phyloP scores from a whole-genome alignment of 2,329 filamentous ascomycete species.

The Verticillium albo-atrum region DNA sequence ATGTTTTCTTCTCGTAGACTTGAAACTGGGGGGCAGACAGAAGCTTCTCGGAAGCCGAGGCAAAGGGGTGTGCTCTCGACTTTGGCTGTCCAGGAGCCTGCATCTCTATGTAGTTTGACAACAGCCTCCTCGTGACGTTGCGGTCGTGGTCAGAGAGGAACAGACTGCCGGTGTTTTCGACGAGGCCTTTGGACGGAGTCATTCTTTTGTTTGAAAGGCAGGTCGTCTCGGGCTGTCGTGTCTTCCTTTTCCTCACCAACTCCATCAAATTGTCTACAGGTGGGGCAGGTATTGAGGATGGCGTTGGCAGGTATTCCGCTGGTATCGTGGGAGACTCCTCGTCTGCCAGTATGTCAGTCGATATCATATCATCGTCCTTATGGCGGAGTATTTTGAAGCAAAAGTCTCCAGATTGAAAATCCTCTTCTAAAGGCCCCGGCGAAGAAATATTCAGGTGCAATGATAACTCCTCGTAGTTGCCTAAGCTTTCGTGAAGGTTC shows the following conservation, averaged over 20 bases:
- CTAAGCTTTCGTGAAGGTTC: neutral
- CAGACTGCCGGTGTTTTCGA: neutral
- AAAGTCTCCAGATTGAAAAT: neutral
- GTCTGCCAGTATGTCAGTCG: neutral
- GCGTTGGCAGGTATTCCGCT: neutral
- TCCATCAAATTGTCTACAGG: neutral
- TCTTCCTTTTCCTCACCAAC: slow-evolving; percentile 4
- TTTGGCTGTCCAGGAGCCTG: slow-evolving; percentile 18
- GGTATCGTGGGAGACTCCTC: neutral
- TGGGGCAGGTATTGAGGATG: neutral
- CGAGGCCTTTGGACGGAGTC: neutral
- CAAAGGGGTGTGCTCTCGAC: neutral
- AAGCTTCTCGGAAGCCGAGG: too few relatives aligned
- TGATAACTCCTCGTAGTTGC: neutral
- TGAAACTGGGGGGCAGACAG: neutral
- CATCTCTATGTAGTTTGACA: slow-evolving; percentile 26
- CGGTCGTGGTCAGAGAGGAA: slow-evolving; percentile 3
- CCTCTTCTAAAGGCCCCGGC: neutral
- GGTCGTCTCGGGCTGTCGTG: neutral
- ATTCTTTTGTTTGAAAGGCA: neutral
- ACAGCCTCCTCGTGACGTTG: slow-evolving; percentile 18
- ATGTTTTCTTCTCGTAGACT: neutral
- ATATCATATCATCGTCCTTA: neutral
- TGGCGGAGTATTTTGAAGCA: neutral
- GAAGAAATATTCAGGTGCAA: neutral